These are phyloP conservation scores for Pythium guiyangense DNA, from an alignment of 352 stramenopile species.

Conservation along the genomic window DNA sequence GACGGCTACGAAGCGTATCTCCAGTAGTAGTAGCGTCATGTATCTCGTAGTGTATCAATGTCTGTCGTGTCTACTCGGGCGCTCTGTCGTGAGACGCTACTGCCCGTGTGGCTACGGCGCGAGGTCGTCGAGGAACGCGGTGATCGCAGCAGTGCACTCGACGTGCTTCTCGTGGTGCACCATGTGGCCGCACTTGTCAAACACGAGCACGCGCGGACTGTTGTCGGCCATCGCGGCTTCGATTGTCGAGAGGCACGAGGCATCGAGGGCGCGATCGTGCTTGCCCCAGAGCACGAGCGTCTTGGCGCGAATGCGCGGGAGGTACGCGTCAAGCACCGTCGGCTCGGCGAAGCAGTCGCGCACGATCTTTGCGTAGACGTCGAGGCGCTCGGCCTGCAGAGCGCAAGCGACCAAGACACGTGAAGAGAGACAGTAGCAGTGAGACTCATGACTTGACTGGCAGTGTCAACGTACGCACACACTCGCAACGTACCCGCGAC, in stretches of 20 bases:
- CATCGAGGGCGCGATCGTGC: constrained; percentile 58
- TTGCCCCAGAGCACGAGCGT: constrained; percentile 71
- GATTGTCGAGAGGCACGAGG: constrained; percentile 58
- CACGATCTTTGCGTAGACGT: constrained; percentile 56
- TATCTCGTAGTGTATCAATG: too few relatives aligned
- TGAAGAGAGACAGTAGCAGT: background rate
- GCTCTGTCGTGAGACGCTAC: too few relatives aligned
- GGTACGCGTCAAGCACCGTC: constrained; percentile 49
- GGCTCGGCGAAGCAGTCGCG: constrained; percentile 40
- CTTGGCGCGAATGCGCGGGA: constrained; percentile 45
- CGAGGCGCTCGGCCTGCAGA: constrained; percentile 35
- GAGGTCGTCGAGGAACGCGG: constrained; percentile 39
- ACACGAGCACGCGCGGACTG: constrained; percentile 34
- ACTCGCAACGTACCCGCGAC: constrained; percentile 23
- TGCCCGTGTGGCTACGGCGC: too few relatives aligned
- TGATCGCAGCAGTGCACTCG: constrained; percentile 55
- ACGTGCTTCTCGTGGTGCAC: constrained; percentile 61
- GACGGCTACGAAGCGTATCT: constrained; percentile 63
- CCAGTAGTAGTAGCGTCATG: too few relatives aligned
- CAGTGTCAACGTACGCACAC: too few relatives aligned
- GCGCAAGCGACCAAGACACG: background rate
- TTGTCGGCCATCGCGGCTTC: constrained; percentile 35
- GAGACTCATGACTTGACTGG: background rate
- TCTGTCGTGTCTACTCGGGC: too few relatives aligned
- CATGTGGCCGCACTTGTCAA: constrained; percentile 63